phyloP scores from a whole-genome alignment of 2,329 filamentous ascomycete species.

The Monosporascus sp. region DNA sequence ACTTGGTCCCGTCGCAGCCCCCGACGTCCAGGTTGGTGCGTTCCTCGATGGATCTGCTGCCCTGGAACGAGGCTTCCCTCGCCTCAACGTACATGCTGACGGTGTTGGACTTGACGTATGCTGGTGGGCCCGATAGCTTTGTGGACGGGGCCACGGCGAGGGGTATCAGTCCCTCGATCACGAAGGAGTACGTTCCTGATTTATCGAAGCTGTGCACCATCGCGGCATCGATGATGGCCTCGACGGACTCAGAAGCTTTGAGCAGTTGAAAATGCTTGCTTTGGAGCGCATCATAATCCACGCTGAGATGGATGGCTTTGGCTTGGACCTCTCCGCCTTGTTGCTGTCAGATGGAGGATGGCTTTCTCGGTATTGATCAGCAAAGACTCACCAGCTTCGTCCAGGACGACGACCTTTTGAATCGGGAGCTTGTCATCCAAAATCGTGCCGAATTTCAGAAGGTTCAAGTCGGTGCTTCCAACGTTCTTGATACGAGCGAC shows the following conservation, averaged over 20 bases:
- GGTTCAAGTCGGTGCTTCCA: conserved; percentile 13
- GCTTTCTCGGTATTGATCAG: background rate
- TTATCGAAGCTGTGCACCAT: conserved; percentile 11
- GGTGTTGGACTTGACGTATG: conserved; percentile 12
- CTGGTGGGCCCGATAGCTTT: conserved; percentile 5
- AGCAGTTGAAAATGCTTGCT: conserved; percentile 11
- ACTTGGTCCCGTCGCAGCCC: conserved; percentile 10
- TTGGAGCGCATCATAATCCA: conserved; percentile 13
- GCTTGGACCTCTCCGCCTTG: conserved; percentile 7
- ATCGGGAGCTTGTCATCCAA: conserved; percentile 14
- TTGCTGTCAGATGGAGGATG: background rate
- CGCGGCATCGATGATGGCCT: conserved; percentile 9
- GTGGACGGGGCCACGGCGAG: conserved; percentile 10
- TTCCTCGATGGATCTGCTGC: conserved; percentile 1
- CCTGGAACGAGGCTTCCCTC: background rate
- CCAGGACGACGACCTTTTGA: conserved; percentile 7
- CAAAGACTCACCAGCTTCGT: conserved; percentile 9
- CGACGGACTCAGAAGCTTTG: conserved; percentile 9
- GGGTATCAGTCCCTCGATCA: conserved; percentile 10
- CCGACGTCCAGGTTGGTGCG: conserved; percentile 9
- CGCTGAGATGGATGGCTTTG: conserved; percentile 13
- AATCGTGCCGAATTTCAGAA: conserved; percentile 17
- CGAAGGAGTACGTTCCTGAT: conserved; percentile 13
- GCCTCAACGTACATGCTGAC: conserved; percentile 9
- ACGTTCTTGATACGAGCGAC: conserved; percentile 15